Base-by-base conservation (phyloP, 1,284 basidiomycete species). In the Sporisorium iseilematis-ciliati region DNA sequence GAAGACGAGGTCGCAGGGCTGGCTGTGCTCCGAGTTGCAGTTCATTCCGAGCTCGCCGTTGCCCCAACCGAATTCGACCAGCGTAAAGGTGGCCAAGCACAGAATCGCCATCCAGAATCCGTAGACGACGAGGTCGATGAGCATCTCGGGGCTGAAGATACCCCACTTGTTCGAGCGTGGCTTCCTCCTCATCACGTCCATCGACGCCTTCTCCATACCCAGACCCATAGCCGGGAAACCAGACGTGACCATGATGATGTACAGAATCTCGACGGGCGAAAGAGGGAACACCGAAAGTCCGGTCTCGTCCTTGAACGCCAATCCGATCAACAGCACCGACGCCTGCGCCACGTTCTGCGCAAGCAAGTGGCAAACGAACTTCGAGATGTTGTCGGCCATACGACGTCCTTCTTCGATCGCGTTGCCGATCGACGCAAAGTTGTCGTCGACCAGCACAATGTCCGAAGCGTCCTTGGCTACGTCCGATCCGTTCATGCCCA, bases 371-470 rank as follows among this genome's bases (percentile, higher is more conserved):
- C 87, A 25, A 90, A 86, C 21, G 43, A 86, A 86, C 51, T 84
- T 82, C 23, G 72, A 65, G 56, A 86, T 85, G 71, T 86, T 86
- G 69, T 81, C 86, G 65, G 88, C 87, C 57, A 89, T 78, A 48
- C 87, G 86, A 56, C 91, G 88, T 25, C 91, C 91, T 80, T 91
- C 90, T 65, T 88, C 87, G 74, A 92, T 89, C 11, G 91, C 91
- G 61, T 89, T 88, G 21, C 89, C 89, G 77, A 92, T 91, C 23
- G 89, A 90, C 43, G 90, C 89, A 82, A 92, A 92, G 86, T 92
- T 91, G 86, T 92, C 90, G 80, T 91, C 90, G 33, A 89, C 89
- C 55, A 92, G 86, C 0, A 92, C 90, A 52, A 92, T 87, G 81
- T 91, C 90, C 18, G 89, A 88, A 7, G 87, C 87, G 63, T 88